Base-by-base conservation (phyloP, 345 rosid species). In the Passiflora organensis region DNA sequence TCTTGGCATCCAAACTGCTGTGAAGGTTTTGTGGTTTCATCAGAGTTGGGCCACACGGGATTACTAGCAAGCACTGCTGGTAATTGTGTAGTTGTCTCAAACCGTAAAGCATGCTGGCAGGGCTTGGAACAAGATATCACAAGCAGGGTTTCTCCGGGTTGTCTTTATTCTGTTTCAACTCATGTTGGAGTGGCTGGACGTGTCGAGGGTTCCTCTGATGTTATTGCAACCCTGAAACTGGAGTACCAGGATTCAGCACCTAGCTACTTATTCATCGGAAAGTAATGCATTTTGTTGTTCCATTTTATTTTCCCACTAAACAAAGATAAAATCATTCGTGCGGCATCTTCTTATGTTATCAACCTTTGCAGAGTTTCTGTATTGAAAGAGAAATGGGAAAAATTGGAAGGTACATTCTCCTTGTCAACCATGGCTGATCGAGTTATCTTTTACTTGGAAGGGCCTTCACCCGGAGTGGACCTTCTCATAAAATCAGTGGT, bases 41-140 rank as follows among this genome's bases (percentile, higher is more conserved):
- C 73, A 48, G 75, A 70, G 12, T 63, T 68, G 1, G 58, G 66
- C 54, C 55, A 55, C 59, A 65, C 63, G n/a, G 84, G 67, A 55
- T 53, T 80, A 47, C 36, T 64, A 22, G 54, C 68, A 37, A 66
- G 65, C 45, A 42, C 62, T 1, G 80, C 56, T 12, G 53, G 80
- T 56, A 74, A 66, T 58, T 80, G 80, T 62, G 99, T 82, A 19
- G 95, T 86, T 64, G 79, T 86, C 68, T 75, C 84, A 28, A 82
- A 86, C 65, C 78, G 99, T n/a, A 81, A 64, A 10, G 81, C 89
- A 72, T 72, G 84, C 64, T 93, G 99, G 99, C 94, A 93, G 60
- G 97, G 95, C 13, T 74, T 93, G 61, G 99, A 86, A 56, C 96
- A 89, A 74, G 94, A 89, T 75, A 84, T 89, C 64, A 86, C 95